Percentiles rank a stretch among this genome's conserved stretches.
Conservation (phyloP, 2,329 filamentous ascomycete species). For the Phialophora verrucosa region DNA sequence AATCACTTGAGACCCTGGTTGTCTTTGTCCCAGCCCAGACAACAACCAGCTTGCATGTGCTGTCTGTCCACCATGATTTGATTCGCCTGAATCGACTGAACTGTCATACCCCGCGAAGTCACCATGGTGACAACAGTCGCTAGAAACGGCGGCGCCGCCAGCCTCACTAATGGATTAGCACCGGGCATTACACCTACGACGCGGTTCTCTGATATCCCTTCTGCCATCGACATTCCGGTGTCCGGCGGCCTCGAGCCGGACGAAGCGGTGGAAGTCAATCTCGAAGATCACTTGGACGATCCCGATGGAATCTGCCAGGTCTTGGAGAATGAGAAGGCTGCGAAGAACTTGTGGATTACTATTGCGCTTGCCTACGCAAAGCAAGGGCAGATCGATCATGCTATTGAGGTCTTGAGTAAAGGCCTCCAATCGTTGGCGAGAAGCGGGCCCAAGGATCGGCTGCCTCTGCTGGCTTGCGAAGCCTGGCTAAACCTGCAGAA, state of each 20-base stretch:
- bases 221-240: constrained; percentile 68
- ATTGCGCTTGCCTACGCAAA: constrained; percentile 96
- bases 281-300: constrained; percentile 89
- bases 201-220: constrained; percentile 67
- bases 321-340: constrained; percentile 90
- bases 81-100: constrained; percentile 1
- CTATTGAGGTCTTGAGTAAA: constrained; percentile 72
- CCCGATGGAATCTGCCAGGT: constrained; percentile 93
- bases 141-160: constrained; percentile 28
- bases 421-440: constrained; percentile 74
- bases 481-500: constrained; percentile 93
- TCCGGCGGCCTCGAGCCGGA: constrained; percentile 65
- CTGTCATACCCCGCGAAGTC: constrained; percentile 8
- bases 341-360: constrained; percentile 96
- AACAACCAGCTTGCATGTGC: background rate
- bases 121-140: constrained; percentile 28
- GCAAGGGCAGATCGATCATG: constrained; percentile 88
- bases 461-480: constrained; percentile 72
- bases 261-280: constrained; percentile 85
- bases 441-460: constrained; percentile 75
- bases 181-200: constrained; percentile 28
- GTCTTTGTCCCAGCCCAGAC: background rate
- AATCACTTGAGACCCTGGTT: background rate
- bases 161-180: constrained; percentile 5
- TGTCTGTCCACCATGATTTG: background rate